Conservation (phyloP, 306 rosid species). For the Mimosa pudica region DNA sequence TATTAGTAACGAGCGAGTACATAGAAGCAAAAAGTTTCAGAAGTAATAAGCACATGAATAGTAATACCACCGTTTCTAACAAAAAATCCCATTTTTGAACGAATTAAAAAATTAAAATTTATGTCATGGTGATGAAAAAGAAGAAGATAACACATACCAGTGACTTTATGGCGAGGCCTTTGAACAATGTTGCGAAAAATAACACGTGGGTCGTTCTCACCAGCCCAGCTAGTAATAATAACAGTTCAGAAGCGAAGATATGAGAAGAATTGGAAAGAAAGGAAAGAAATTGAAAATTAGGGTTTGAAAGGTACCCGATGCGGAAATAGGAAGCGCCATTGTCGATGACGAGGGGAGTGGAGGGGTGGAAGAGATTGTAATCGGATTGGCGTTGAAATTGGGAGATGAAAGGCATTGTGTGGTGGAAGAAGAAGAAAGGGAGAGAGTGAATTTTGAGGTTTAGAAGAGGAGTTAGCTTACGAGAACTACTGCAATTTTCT, state of each 20-base stretch:
- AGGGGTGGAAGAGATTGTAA: conserved; percentile 54
- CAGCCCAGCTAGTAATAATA: conserved; percentile 75
- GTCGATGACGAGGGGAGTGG: conserved; percentile 82
- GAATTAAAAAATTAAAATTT: too few species aligned
- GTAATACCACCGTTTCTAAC: background rate
- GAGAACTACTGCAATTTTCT: conserved; percentile 9
- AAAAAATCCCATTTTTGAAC: background rate
- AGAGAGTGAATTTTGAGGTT: background rate
- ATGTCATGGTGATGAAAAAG: background rate
- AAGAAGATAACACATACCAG: conserved; percentile 45
- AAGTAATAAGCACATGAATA: background rate
- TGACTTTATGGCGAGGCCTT: conserved; percentile 94
- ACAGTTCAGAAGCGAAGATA: conserved; percentile 3
- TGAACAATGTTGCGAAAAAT: conserved; percentile 98
- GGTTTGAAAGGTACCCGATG: conserved; percentile 65
- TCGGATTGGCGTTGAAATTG: conserved; percentile 63
- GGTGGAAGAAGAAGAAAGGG: background rate
- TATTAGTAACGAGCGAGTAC: background rate
- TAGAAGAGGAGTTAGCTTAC: too few species aligned
- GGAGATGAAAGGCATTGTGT: conserved; percentile 70
- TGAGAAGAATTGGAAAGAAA: background rate
- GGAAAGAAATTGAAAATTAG: conserved; percentile 39
- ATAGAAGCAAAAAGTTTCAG: background rate
- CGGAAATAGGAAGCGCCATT: conserved; percentile 89
- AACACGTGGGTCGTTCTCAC: conserved; percentile 93